Evolutionary conservation across 2,329 filamentous ascomycete genomes (phyloP).

Genomic region (Colletotrichum noveboracense): DNA sequence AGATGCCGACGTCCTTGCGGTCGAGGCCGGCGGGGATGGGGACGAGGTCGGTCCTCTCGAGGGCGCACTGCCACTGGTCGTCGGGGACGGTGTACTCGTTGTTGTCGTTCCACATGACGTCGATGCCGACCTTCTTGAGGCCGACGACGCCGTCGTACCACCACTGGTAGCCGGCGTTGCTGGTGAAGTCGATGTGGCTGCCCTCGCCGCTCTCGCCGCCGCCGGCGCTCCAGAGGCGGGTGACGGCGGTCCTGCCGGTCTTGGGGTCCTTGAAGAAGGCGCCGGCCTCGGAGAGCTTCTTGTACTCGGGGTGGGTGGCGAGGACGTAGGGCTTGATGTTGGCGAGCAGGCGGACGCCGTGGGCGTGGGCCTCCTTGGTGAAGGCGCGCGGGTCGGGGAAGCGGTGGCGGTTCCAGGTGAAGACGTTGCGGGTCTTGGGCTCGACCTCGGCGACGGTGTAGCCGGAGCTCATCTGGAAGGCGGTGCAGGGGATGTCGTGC

Average conservation of each 20-base stretch:
- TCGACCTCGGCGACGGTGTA: slow-evolving; percentile 72
- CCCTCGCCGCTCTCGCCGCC: slow-evolving; percentile 74
- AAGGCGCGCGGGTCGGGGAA: slow-evolving; percentile 73
- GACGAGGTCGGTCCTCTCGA: slow-evolving; percentile 46
- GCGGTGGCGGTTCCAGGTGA: slow-evolving; percentile 73
- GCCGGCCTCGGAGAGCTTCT: slow-evolving; percentile 60
- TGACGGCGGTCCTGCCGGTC: slow-evolving; percentile 57
- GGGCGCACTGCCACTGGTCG: slow-evolving; percentile 68
- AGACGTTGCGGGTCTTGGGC: slow-evolving; percentile 74
- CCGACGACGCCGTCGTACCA: slow-evolving; percentile 73
- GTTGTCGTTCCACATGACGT: slow-evolving; percentile 82
- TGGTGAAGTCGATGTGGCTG: slow-evolving; percentile 77
- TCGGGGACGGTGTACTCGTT: slow-evolving; percentile 74
- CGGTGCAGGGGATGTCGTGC: slow-evolving; percentile 73
- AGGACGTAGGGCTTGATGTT: slow-evolving; percentile 79
- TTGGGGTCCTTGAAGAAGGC: slow-evolving; percentile 69
- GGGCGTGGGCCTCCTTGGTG: slow-evolving; percentile 64
- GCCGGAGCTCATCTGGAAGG: slow-evolving; percentile 75
- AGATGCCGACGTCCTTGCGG: slow-evolving; percentile 64
- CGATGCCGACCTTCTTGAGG: slow-evolving; percentile 68
- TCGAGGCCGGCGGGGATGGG: slow-evolving; percentile 37
- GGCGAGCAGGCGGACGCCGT: slow-evolving; percentile 70
- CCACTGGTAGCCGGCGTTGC: slow-evolving; percentile 69
- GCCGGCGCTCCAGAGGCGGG: slow-evolving; percentile 74
- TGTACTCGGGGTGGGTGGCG: slow-evolving; percentile 69